Base-by-base conservation (phyloP, 305 asterid species). In the Striga hermonthica region DNA sequence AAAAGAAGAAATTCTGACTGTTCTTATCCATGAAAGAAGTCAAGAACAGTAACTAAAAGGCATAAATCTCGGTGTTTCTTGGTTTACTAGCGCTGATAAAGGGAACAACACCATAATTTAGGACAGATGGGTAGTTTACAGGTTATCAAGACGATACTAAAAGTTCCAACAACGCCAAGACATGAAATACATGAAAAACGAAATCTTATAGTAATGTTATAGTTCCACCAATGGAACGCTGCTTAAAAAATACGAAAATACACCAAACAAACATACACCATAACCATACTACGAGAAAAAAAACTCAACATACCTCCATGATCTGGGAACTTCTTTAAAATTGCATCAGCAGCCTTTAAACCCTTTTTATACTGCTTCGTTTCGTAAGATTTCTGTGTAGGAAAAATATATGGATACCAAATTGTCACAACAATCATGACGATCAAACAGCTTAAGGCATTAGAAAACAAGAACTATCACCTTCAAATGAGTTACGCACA, bases 341-440 rank as follows among this genome's bases (percentile, higher is more conserved):
- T 88, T 48, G 95, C 72, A 82, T 94, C 99, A 36, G 99, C 98
- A 66, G 98, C 96, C 88, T 88, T 94, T 80, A 94, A 56, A 49
- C 99, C 99, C 82, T 94, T 94, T 62, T 94, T 94, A 76, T 94
- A 94, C 79, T 94, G 99, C 72, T 94, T 94, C 12, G 96, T 85
- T 79, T 93, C 99, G 63, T 94, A 88, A 56, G 99, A 90, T 88
- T 88, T 94, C 99, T 94, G 93, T 78, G 72, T 40, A 43, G 40
- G 53, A n/a, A 68, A 73, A 70, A 37, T 31, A 22, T 4, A 28
- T 6, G 22, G 39, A 36, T 28, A 73, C 54, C 13, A 41, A 57
- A 22, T 39, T 53, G 69, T 10, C 28, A 67, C 63, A 67, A 66
- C 52, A 60, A 67, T 54, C 63, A 58, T 43, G 45, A 75, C 37